These are phyloP conservation scores for Curvularia eragrostidis DNA, from an alignment of 2,329 filamentous ascomycete species.

Conservation along the genomic window DNA sequence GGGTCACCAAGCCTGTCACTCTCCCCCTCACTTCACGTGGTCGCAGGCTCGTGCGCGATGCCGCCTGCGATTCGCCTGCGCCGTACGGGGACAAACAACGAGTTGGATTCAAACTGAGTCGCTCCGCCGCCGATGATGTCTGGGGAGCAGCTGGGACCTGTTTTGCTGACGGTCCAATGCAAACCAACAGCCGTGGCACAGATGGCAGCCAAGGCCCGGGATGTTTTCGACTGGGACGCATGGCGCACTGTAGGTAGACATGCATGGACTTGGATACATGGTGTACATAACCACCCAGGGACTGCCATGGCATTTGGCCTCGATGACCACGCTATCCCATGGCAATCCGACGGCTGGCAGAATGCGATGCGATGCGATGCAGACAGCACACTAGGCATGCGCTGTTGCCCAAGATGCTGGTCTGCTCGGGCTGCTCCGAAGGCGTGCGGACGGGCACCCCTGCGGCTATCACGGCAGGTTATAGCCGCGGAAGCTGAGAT, in stretches of 20 bases:
- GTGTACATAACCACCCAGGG: too few relatives aligned
- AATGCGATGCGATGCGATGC: neutral
- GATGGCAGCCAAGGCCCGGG: neutral
- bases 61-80: neutral
- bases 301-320: neutral
- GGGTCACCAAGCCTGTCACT: neutral
- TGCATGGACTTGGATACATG: too few relatives aligned
- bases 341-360: neutral
- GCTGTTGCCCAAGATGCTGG: conserved; percentile 4
- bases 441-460: conserved; percentile 5
- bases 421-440: conserved; percentile 10
- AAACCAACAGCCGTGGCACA: neutral
- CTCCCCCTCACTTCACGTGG: conserved; percentile 16
- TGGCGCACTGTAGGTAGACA: neutral
- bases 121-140: neutral
- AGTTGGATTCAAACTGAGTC: too few relatives aligned
- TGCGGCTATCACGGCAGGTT: conserved; percentile 14
- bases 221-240: neutral
- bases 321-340: neutral
- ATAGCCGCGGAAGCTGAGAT: neutral
- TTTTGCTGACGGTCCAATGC: neutral
- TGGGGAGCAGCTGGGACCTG: neutral
- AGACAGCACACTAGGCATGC: neutral
- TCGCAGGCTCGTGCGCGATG: conserved; percentile 7
- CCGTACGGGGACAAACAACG: too few relatives aligned